Evolutionary conservation across 768 basidiomycete genomes (phyloP).

Genomic region (Boletus sp.): DNA sequence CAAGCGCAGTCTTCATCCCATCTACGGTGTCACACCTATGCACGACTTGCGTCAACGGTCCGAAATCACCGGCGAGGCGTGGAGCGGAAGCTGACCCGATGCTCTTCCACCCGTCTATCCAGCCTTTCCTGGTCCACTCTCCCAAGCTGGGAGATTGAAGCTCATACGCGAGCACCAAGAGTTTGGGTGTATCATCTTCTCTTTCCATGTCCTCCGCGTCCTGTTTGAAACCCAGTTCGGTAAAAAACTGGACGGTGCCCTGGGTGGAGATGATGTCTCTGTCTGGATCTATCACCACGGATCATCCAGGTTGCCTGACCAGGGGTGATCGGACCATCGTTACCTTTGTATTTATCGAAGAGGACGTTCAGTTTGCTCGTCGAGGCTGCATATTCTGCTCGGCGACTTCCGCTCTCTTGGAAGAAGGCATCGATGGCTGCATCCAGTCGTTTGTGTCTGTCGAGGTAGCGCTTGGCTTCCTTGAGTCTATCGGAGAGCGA

Average conservation of each 20-base stretch:
- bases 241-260: slow-evolving; percentile 75
- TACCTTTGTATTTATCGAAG: slow-evolving; percentile 72
- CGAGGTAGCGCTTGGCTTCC: slow-evolving; percentile 67
- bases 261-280: slow-evolving; percentile 67
- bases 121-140: slow-evolving; percentile 65
- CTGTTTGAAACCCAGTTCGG: slow-evolving; percentile 26
- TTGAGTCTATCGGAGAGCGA: slow-evolving; percentile 28
- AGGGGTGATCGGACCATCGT: slow-evolving; percentile 3
- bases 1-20: slow-evolving; percentile 56
- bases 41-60: not conserved
- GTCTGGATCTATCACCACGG: slow-evolving; percentile 45
- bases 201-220: slow-evolving; percentile 54
- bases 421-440: slow-evolving; percentile 72
- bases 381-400: slow-evolving; percentile 34
- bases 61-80: not conserved
- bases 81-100: slow-evolving; percentile 49
- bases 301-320: slow-evolving; percentile 1
- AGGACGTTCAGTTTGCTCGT: slow-evolving; percentile 52
- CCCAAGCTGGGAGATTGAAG: slow-evolving; percentile 73
- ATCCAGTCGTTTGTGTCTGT: slow-evolving; percentile 68
- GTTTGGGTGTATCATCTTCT: slow-evolving; percentile 70
- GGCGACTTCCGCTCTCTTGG: slow-evolving; percentile 37
- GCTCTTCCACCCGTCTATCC: slow-evolving; percentile 78
- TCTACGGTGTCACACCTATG: slow-evolving; percentile 62
- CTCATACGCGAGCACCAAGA: slow-evolving; percentile 79